Evolutionary conservation across 2,329 filamentous ascomycete genomes (phyloP).

Genomic region (Pseudogymnoascus sp.): DNA sequence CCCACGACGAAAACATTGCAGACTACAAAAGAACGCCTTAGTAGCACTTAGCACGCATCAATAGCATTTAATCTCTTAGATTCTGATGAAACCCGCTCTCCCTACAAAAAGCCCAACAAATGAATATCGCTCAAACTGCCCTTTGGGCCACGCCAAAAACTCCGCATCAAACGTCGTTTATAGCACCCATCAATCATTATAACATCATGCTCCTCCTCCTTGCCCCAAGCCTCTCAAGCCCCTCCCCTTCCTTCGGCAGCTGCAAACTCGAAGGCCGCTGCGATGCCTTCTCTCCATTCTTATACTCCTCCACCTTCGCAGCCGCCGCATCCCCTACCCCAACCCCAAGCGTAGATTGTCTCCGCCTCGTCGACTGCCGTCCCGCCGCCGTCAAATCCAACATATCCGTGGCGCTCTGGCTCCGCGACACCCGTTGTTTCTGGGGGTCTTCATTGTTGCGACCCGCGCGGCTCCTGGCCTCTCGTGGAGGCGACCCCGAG

Average conservation of each 20-base stretch:
- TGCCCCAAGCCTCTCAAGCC: slow-evolving; percentile 24
- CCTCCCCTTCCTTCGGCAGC: slow-evolving; percentile 17
- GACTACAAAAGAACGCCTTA: background rate
- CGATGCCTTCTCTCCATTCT: slow-evolving; percentile 19
- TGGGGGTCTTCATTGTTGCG: background rate
- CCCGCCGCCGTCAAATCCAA: background rate
- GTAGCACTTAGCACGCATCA: background rate
- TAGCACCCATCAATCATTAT: slow-evolving; percentile 21
- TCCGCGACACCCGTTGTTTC: background rate
- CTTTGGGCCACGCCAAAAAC: background rate
- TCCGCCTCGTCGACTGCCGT: slow-evolving; percentile 16
- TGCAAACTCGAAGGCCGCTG: slow-evolving; percentile 15
- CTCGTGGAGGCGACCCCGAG: slow-evolving; percentile 19
- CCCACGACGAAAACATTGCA: background rate
- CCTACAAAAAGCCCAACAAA: background rate
- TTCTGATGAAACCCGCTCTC: background rate
- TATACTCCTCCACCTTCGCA: slow-evolving; percentile 14
- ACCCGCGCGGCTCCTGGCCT: background rate
- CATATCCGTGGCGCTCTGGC: slow-evolving; percentile 7
- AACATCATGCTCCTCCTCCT: slow-evolving; percentile 31
- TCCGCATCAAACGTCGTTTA: slow-evolving; percentile 9
- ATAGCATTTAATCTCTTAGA: background rate
- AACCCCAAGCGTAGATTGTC: slow-evolving; percentile 25
- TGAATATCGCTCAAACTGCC: slow-evolving; percentile 9
- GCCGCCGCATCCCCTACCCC: slow-evolving; percentile 14